Percentiles rank a stretch among this genome's conserved stretches.
phyloP scores from a whole-genome alignment of 2,329 filamentous ascomycete genomes.

The Elsinoe fawcettii region DNA sequence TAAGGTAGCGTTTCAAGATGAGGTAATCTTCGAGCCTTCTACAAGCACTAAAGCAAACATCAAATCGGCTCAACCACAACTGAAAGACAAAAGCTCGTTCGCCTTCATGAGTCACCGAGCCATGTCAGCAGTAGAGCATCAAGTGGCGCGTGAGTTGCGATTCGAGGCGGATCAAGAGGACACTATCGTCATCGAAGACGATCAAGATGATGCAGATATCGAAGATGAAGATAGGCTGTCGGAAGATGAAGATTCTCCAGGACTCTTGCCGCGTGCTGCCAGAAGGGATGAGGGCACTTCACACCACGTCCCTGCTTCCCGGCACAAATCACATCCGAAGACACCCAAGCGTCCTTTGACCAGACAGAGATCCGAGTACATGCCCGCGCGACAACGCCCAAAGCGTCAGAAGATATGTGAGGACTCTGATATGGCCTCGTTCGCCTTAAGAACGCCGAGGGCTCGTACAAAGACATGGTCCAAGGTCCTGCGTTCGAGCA shows the following conservation, averaged over 20 bases:
- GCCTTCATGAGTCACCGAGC: not conserved
- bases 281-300: not conserved
- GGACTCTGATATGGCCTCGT: not conserved
- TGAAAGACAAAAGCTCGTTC: not conserved
- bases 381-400: not conserved
- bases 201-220: not conserved
- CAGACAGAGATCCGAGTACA: not conserved
- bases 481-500: not conserved
- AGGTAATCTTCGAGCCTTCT: not conserved
- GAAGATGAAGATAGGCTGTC: not conserved
- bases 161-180: not conserved
- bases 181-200: not conserved
- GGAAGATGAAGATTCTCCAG: not conserved
- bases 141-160: not conserved
- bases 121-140: conserved; percentile 1
- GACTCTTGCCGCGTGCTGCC: not conserved
- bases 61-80: not conserved
- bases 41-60: not conserved
- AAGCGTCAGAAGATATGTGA: not conserved
- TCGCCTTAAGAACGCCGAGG: not conserved
- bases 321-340: not conserved
- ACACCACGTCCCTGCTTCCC: not conserved
- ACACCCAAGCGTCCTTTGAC: not conserved
- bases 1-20: not conserved
- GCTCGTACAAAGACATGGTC: not conserved